Evolutionary conservation across 2,329 filamentous ascomycete species (phyloP).

Genomic region (Fusarium sarcochroum): DNA sequence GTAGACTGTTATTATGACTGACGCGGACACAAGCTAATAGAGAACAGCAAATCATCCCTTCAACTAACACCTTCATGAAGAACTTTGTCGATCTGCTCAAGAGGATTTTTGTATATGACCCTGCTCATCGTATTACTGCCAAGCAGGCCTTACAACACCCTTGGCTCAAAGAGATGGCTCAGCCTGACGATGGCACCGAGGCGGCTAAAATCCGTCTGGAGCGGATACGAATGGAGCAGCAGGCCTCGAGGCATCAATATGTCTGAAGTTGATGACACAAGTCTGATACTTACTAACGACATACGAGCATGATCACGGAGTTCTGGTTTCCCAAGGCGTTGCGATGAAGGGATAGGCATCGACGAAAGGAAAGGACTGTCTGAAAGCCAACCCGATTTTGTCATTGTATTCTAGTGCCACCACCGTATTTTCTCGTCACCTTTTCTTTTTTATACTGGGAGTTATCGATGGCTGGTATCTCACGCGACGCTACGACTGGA

Average conservation of each 20-base stretch:
- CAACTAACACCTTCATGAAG: constrained; percentile 69
- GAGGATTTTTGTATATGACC: constrained; percentile 79
- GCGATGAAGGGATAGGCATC: constrained; percentile 42
- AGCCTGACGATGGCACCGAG: constrained; percentile 77
- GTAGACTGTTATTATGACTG: constrained; percentile 37
- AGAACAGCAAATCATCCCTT: constrained; percentile 74
- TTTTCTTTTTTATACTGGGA: constrained; percentile 41
- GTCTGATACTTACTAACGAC: constrained; percentile 47
- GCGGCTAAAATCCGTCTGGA: constrained; percentile 74
- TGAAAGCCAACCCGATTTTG: constrained; percentile 42
- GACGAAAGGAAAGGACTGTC: constrained; percentile 31
- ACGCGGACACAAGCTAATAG: constrained; percentile 11
- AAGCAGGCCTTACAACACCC: constrained; percentile 76
- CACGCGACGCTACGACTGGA: constrained; percentile 42
- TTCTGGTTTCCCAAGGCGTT: constrained; percentile 48
- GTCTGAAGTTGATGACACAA: constrained; percentile 44
- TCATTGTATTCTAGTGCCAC: constrained; percentile 52
- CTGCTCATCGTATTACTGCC: constrained; percentile 74
- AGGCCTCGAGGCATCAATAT: constrained; percentile 47
- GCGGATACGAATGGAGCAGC: constrained; percentile 61
- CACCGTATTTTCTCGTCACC: constrained; percentile 42
- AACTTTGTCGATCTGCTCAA: constrained; percentile 75
- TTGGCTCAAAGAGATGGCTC: constrained; percentile 76
- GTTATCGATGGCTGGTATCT: constrained; percentile 43
- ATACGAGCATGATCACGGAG: constrained; percentile 53